Conservation (phyloP, 768 basidiomycete species). For the Termitomyces titanicus region DNA sequence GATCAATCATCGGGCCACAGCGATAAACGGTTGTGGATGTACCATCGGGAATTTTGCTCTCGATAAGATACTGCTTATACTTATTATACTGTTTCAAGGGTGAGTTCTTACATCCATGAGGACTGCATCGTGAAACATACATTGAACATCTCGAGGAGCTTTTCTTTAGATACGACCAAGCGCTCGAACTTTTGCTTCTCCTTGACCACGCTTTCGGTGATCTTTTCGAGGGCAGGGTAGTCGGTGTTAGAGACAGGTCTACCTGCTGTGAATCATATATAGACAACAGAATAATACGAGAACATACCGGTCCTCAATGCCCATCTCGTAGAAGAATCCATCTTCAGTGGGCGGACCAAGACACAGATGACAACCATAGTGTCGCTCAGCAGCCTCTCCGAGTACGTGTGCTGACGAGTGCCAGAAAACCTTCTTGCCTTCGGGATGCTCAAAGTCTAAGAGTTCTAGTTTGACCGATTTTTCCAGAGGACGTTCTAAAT, state of each 20-base stretch:
- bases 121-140: constrained; percentile 41
- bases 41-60: constrained; percentile 94
- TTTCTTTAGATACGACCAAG: constrained; percentile 89
- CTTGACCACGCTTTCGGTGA: constrained; percentile 85
- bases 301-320: constrained; percentile 68
- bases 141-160: constrained; percentile 93
- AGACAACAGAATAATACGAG: neutral
- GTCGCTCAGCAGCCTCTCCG: constrained; percentile 93
- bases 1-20: constrained; percentile 97
- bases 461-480: constrained; percentile 74
- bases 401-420: constrained; percentile 98
- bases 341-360: constrained; percentile 97
- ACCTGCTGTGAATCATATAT: neutral
- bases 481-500: constrained; percentile 94
- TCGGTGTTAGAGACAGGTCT: constrained; percentile 80
- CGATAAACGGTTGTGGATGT: constrained; percentile 97
- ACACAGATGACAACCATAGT: constrained; percentile 96
- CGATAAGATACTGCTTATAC: constrained; percentile 95
- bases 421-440: constrained; percentile 99
- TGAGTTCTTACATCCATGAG: neutral
- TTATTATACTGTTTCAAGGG: constrained; percentile 82
- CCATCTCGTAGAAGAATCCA: constrained; percentile 99
- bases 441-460: constrained; percentile 89
- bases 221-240: constrained; percentile 85
- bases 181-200: constrained; percentile 98